These are phyloP conservation scores for Saussurea involucrata DNA, from an alignment of 129 eudicot species.

Conservation along the genomic window DNA sequence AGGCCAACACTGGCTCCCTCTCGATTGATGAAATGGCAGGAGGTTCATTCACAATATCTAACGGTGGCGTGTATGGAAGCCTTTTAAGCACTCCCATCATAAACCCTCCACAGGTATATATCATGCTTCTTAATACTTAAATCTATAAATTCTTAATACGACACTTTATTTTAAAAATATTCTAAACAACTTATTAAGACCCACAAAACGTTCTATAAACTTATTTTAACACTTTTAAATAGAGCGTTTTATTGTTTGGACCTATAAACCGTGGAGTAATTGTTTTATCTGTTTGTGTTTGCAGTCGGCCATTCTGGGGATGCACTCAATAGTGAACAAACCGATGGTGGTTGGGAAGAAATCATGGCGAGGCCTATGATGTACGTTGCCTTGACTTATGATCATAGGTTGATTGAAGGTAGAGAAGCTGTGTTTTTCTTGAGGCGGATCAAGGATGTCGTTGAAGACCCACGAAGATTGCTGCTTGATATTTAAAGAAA, in stretches of 20 bases:
- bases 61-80: conserved; percentile 98
- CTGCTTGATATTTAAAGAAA: conserved; percentile 50
- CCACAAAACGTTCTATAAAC: too few relatives aligned
- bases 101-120: conserved; percentile 89
- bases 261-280: too few relatives aligned
- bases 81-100: conserved; percentile 97
- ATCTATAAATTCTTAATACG: too few relatives aligned
- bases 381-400: conserved; percentile 69
- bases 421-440: conserved; percentile 79
- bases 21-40: conserved; percentile 98
- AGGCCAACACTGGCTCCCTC: conserved; percentile 77
- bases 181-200: too few relatives aligned
- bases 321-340: conserved; percentile 72
- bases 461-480: conserved; percentile 73
- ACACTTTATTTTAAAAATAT: too few relatives aligned
- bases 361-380: conserved; percentile 59
- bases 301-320: conserved; percentile 73
- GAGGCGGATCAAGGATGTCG: conserved; percentile 72
- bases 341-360: conserved; percentile 68
- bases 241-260: too few relatives aligned
- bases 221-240: too few relatives aligned
- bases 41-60: conserved; percentile 89
- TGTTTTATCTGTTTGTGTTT: not conserved
- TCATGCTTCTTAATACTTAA: too few relatives aligned
- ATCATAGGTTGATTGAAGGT: conserved; percentile 73